Evolutionary conservation across 164 flowering plant genomes (phyloP).

Genomic region (Vitis rupestris): DNA sequence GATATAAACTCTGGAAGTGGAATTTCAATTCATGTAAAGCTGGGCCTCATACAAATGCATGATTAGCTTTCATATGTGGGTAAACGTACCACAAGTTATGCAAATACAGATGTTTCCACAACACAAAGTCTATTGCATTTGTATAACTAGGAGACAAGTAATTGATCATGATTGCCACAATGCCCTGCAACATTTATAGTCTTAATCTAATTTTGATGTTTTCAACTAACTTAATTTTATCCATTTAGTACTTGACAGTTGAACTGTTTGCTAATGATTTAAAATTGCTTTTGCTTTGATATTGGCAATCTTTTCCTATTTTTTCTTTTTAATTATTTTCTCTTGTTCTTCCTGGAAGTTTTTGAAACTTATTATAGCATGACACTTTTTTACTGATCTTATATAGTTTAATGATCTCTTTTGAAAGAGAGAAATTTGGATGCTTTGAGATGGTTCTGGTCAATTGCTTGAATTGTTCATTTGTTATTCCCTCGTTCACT

Average conservation of each 20-base stretch:
- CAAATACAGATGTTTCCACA: background rate
- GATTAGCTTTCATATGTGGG: background rate
- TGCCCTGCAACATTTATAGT: background rate
- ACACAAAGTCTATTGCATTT: background rate
- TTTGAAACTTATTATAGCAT: background rate
- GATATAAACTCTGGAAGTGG: background rate
- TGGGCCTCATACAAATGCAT: background rate
- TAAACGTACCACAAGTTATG: background rate
- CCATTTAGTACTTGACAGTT: background rate
- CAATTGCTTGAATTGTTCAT: too few relatives aligned
- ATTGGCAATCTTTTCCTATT: background rate
- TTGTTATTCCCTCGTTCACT: too few relatives aligned
- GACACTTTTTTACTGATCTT: background rate
- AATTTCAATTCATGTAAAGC: background rate
- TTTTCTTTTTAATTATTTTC: too few relatives aligned
- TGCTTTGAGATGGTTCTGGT: too few relatives aligned
- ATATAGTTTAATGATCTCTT: background rate
- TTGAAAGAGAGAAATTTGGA: too few relatives aligned
- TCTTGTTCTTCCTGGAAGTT: background rate
- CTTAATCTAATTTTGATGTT: background rate
- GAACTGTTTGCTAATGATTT: background rate
- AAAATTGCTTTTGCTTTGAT: background rate
- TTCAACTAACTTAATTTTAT: background rate
- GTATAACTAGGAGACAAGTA: background rate
- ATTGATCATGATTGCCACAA: background rate